Evolutionary conservation across 345 rosid genomes (phyloP), one percentile per base, ranked within the genome.

Genomic region (Eucalyptus regnans): DNA sequence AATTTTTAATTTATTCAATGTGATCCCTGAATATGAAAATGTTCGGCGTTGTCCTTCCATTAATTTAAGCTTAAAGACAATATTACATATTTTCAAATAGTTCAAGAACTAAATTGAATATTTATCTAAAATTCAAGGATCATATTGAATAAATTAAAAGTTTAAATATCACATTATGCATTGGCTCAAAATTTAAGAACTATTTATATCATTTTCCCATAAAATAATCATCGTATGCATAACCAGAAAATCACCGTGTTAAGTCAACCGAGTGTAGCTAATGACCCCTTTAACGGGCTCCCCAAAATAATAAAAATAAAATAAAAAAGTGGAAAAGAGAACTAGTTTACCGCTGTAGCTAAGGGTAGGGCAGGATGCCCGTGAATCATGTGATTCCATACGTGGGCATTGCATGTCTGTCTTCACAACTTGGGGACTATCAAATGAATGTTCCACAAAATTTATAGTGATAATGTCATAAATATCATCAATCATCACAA

Each of bases 51-150:
- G 3, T 56, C 62, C 13, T 22, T 56, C 29, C 6, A 56, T 56
- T 23, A 23, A 56, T 56, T 23, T 56, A 56, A 56, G 29, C 29
- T 56, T 1, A 9, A 56, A 2, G 13, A 56, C 29, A 56, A 56
- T 22, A 23, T 56, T 56, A 0, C 9, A 56, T 22, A 56, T 9
- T 56, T 56, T 56, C 29, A 56, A 56, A 9, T 56, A 23, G 6
- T 22, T 22, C 0, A 56, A 0, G 29, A 9, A 56, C 0, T 56
- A 23, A 56, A 56, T 25, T 56, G 29, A 56, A 56, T 6, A 4
- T 56, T 22, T 56, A 23, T 25, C 5, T 23, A 56, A 56, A 56
- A 2, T 56, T 10, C 1, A 56, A 0, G 3, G 12, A 56, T 9
- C 13, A 23, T 3, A 9, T 23, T 23, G 0, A 4, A 56, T 1